Evolutionary conservation across 139 green algal genomes (phyloP), one percentile per base, ranked within the genome.

Genomic region (Micractinium sp.): DNA sequence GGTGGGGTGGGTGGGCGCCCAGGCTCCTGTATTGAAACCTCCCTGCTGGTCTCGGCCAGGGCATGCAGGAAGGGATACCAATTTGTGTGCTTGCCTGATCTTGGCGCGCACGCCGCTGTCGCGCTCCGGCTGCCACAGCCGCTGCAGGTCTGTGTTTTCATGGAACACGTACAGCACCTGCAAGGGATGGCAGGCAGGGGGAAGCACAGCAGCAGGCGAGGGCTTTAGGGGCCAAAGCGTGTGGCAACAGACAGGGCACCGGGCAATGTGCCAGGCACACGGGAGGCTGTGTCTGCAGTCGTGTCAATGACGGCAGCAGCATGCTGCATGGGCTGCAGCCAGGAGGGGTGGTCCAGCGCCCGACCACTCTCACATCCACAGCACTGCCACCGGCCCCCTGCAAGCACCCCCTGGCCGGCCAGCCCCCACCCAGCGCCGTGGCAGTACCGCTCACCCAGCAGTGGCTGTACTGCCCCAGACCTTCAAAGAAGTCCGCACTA

Each of bases 161-260:
- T 99, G 96, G 91, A 99, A 99, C 0, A 99, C 91, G 91, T 98
- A 99, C 3, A 99, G 87, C 61, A 99, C 81, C 77, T 82, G 77
- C 36, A 81, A 31, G 0, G 4, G 4, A 77, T n/a, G 71, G 31
- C 71, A 31, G 74, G 35, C n/a, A 35, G 74, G 74, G 25, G 74
- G 69, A 15, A 73, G 63, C 63, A 12, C 63, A 73, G 20, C 22
- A 20, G 47, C 23, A 22, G 67, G 1, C 23, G 4, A 31, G 67
- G 67, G 20, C 1, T 14, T 29, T 33, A 4, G 25, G 67, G 67
- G 23, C 67, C 25, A 31, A 7, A 75, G 67, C 19, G 9, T 13
- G 67, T 29, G 25, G 1, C 67, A 35, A 14, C 22, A 33, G 22
- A 7, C 67, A n/a, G 67, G 3, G 63, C 19, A 71, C 20, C 63